phyloP scores from a whole-genome alignment of 257 asterid genomes.

The Scutellaria barbata region DNA sequence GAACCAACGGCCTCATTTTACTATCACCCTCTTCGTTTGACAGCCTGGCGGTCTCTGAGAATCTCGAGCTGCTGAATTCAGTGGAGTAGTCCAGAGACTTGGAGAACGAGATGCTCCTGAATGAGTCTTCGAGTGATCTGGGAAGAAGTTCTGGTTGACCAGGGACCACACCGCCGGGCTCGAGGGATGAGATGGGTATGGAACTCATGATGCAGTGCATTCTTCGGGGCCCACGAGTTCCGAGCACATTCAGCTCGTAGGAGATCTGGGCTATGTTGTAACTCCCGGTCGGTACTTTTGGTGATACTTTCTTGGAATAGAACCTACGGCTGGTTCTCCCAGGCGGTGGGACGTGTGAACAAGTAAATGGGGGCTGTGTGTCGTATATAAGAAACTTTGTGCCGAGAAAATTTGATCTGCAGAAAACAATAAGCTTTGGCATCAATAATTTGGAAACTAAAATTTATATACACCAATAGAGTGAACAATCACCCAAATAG shows the following conservation, averaged over 20 bases:
- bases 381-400: conserved; percentile 64
- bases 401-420: conserved; percentile 72
- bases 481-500: too few species aligned
- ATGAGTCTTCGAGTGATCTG: conserved; percentile 63
- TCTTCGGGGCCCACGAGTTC: conserved; percentile 70
- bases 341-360: conserved; percentile 46
- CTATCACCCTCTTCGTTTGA: conserved; percentile 37
- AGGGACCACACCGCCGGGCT: conserved; percentile 62
- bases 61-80: conserved; percentile 67
- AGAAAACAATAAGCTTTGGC: neutral
- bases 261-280: conserved; percentile 64
- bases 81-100: conserved; percentile 50
- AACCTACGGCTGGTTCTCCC: conserved; percentile 60
- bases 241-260: conserved; percentile 73
- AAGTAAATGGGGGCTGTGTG: conserved; percentile 60
- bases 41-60: conserved; percentile 43
- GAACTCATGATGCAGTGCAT: conserved; percentile 71
- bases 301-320: conserved; percentile 68
- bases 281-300: conserved; percentile 64
- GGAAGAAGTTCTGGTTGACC: conserved; percentile 63
- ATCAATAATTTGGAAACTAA: neutral
- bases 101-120: conserved; percentile 62
- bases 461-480: too few species aligned
- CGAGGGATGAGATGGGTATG: conserved; percentile 58
- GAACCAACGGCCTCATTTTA: conserved; percentile 59